A percentile compares a stretch with the other conserved stretches of the same genome.
These are phyloP conservation scores for Cryphonectria naterciae DNA, from an alignment of 2,329 filamentous ascomycete genomes.

Conservation along the genomic window DNA sequence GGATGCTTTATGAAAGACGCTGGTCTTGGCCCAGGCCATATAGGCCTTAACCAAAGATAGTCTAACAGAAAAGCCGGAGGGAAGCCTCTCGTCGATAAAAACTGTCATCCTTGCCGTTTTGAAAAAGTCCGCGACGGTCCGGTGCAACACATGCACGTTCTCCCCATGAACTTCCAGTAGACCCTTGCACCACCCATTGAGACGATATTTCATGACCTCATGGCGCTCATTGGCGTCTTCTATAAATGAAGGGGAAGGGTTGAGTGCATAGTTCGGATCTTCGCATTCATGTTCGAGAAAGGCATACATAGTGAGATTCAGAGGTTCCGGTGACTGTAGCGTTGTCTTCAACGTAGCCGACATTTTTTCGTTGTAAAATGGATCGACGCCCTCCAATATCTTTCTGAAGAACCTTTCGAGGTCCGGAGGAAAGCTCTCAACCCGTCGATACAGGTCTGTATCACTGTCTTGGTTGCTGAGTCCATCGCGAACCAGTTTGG, in stretches of 20 bases:
- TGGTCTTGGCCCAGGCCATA: background rate
- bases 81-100: background rate
- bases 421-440: constrained; percentile 8
- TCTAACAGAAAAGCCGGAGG: background rate
- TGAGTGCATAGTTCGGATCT: background rate
- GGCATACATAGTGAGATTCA: background rate
- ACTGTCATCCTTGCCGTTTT: background rate
- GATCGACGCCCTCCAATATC: constrained; percentile 7
- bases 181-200: constrained; percentile 2
- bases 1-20: background rate
- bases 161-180: background rate
- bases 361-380: constrained; percentile 11
- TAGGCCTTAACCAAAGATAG: background rate
- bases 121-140: background rate
- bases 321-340: background rate
- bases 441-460: background rate
- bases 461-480: background rate
- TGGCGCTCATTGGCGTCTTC: background rate
- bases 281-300: constrained; percentile 1
- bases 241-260: background rate
- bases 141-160: background rate
- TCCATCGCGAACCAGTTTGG: constrained; percentile 7
- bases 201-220: background rate
- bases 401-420: constrained; percentile 10
- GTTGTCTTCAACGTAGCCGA: background rate